These are phyloP conservation scores for Claviceps digitariae DNA, from an alignment of 2,329 filamentous ascomycete species.

Conservation along the genomic window DNA sequence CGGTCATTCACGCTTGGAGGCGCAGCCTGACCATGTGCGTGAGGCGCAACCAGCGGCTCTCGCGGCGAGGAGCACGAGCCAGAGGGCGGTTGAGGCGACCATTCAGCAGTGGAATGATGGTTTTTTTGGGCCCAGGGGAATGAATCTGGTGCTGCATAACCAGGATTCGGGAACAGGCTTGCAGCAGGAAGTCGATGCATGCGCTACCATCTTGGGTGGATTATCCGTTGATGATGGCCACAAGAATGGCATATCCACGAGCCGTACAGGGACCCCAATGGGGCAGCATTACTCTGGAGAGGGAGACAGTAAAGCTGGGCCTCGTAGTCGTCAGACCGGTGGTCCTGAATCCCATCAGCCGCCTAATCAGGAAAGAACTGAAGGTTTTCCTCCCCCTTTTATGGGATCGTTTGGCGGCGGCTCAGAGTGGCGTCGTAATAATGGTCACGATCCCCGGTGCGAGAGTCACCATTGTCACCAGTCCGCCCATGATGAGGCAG, in stretches of 20 bases:
- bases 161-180: slow-evolving; percentile 5
- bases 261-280: background rate
- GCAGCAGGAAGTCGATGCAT: slow-evolving; percentile 6
- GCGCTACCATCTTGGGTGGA: slow-evolving; percentile 13
- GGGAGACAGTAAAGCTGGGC: background rate
- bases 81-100: slow-evolving; percentile 24
- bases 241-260: slow-evolving; percentile 22
- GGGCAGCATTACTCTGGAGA: background rate
- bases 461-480: background rate
- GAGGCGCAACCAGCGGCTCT: slow-evolving; percentile 5
- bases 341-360: background rate
- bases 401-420: background rate
- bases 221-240: slow-evolving; percentile 26
- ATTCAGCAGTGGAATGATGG: slow-evolving; percentile 42
- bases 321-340: background rate
- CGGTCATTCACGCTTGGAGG: too few relatives aligned
- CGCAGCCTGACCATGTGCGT: slow-evolving; percentile 25
- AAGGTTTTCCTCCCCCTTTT: background rate
- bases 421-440: background rate
- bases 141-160: slow-evolving; percentile 25
- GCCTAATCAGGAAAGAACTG: background rate
- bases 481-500: slow-evolving; percentile 3
- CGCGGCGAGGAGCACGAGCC: slow-evolving; percentile 9
- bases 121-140: slow-evolving; percentile 39
- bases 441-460: slow-evolving; percentile 8